Evolutionary conservation across 257 asterid genomes (phyloP), one percentile per base, ranked within the genome.

Genomic region (Solanum ahanhuiri): DNA sequence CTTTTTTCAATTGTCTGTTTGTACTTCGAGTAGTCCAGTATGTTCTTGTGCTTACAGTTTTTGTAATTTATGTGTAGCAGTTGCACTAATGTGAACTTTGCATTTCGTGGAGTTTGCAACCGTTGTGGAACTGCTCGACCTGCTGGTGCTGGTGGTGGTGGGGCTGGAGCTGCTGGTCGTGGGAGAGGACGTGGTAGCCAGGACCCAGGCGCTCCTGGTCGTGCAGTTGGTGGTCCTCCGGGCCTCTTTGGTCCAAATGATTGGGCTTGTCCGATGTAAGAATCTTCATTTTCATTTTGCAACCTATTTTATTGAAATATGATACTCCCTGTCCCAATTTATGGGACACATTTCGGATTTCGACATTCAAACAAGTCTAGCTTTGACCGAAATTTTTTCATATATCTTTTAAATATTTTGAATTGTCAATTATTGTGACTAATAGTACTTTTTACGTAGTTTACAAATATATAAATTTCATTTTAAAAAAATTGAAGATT

Each of bases 201-300:
- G 86, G 98, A 95, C 72, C 41, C 87, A 39, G 98, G 97, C 69
- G 98, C 94, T 33, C 87, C 81, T 91, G 81, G 87, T 86, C 96
- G 93, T 86, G 94, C 91, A 35, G 93, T 81, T 45, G 97, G 95
- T 69, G 98, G 94, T 91, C 67, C 95, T 90, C 94, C 95, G 39
- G 96, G 98, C 43, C 98, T 97, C 83, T 97, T 97, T 90, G 98
- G 99, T 88, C 98, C 98, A 60, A 97, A 97, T 93, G 99, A 97
- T 86, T 97, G 99, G 99, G 33, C 98, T 86, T 97, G 99, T 90
- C 99, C 99, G 76, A 97, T 97, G 99, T 97, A 91, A 92, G 97
- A 85, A 79, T 45, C 73, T 85, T 22, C 5, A 75, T 54, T 81
- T 81, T 17, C 81, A 37, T 25, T 58, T 84, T 66, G 75, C 30